These are phyloP conservation scores for Elasticomyces elasticus DNA, from an alignment of 495 filamentous ascomycete genomes.

Conservation along the genomic window DNA sequence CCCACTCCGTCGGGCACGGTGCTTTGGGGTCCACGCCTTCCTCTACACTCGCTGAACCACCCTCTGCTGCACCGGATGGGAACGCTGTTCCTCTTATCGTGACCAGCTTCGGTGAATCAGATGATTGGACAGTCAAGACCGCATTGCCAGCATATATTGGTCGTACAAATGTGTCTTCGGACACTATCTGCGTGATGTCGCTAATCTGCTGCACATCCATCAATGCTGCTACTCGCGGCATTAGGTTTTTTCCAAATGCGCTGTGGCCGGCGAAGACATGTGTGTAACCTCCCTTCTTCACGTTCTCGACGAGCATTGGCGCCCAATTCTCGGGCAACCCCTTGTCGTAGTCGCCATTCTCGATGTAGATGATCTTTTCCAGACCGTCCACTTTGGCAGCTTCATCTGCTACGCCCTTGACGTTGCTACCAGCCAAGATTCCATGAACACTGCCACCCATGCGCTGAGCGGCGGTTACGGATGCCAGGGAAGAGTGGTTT, in stretches of 20 bases:
- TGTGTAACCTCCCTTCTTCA: constrained; percentile 85
- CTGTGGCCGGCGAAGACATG: constrained; percentile 86
- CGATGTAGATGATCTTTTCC: constrained; percentile 80
- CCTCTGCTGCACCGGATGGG: constrained; percentile 44
- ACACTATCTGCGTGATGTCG: constrained; percentile 76
- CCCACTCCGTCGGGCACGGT: constrained; percentile 67
- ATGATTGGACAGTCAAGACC: constrained; percentile 90
- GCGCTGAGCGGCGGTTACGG: constrained; percentile 77
- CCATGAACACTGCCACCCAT: constrained; percentile 77
- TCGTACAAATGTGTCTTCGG: constrained; percentile 90
- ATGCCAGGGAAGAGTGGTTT: constrained; percentile 68
- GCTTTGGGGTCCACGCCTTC: constrained; percentile 65
- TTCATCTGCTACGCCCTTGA: constrained; percentile 72
- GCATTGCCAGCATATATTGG: constrained; percentile 98
- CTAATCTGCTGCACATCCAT: constrained; percentile 88
- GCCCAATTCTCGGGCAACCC: constrained; percentile 90
- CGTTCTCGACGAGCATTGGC: constrained; percentile 86
- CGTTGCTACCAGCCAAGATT: constrained; percentile 75
- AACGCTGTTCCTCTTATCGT: constrained; percentile 93
- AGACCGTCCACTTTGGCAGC: constrained; percentile 82
- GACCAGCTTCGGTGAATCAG: constrained; percentile 75
- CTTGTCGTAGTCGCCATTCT: constrained; percentile 87
- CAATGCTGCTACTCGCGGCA: constrained; percentile 91
- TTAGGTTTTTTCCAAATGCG: constrained; percentile 90
- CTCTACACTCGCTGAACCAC: constrained; percentile 48